Base-by-base conservation (phyloP, 148 eudicot species). In the Heliamphora exappendiculata region DNA sequence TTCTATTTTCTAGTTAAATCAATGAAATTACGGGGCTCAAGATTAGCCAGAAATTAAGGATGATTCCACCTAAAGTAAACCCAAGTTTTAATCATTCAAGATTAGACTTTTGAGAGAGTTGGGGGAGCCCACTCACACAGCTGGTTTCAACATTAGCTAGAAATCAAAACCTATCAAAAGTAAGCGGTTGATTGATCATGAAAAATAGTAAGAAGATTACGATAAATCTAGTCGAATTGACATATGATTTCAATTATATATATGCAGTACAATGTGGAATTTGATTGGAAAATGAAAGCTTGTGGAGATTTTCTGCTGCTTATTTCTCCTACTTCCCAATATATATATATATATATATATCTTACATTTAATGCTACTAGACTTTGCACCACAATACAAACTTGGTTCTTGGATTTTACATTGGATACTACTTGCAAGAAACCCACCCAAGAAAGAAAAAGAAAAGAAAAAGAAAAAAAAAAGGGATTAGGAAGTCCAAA, bases 21-120 rank as follows among this genome's bases (percentile, higher is more conserved):
- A 5, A 20, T 74, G 76, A 76, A 79, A 55, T 33, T 36, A 75
- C 79, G 71, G 68, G 63, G 17, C 50, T 41, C 62, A 78, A 78
- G 75, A 67, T 76, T 79, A 75, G 86, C 76, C 80, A 79, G 57
- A 75, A 75, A 78, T 84, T 82, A 79, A 66, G 90, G 79, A 83
- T 86, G 87, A 85, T 78, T 85, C 72, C 78, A 82, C 75, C 83
- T 78, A 63, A 81, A 78, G 50, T 65, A 74, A 33, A 71, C 53
- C 39, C 16, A 57, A 50, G 79, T 86, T 77, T 76, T 83, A 79
- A 82, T 89, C 82, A 82, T 82, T 80, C 75, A 80, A 7, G 50
- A 65, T 83, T 69, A 80, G 84, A 82, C 85, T 78, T 63, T 76
- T 78, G 67, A 49, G 73, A 72, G 67, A 79, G 62, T 5, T 70